Base-by-base conservation (phyloP, 306 rosid genomes). In the Citrullus mucosospermus region DNA sequence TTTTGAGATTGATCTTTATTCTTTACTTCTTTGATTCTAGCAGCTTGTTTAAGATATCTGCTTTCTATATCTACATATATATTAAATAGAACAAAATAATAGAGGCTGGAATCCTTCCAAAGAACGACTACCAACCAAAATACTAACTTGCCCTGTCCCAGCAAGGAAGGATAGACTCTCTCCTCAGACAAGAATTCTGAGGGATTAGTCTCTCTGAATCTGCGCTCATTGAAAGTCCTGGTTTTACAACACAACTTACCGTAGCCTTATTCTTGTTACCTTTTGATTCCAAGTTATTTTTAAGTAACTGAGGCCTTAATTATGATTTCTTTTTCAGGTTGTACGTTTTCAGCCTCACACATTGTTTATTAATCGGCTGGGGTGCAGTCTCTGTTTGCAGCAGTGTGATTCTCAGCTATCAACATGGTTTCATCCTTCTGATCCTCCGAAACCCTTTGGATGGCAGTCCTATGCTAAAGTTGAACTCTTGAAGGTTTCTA, bases 271-370 rank as follows among this genome's bases (percentile, higher is more conserved):
- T 50, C 56, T 48, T 72, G 28, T 50, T 50, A 72, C 41, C 44
- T 72, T 70, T 46, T 25, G n/a, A 44, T 70, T 70, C 39, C 39
- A 22, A 22, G 36, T 70, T 48, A 16, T 44, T 22, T 72, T 72
- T 15, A 15, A 28, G 58, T 25, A 15, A 72, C 28, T 56, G 13
- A 18, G 67, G 79, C 38, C 67, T n/a, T 75, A 18, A 56, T 56
- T n/a, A 55, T 38, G 54, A 18, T 34, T 34, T 59, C 16, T 59
- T 18, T 43, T 60, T 77, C 91, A 95, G 98, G 98, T 87, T 78
- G 86, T 95, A 82, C 92, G 84, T 81, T 88, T 92, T 85, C 99
- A 91, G 82, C 97, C 96, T 22, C 93, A 91, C 87, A 88, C 93
- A 59, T 38, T 92, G 82, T 95, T 95, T 60, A 84, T 81, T 67